Evolutionary conservation across 1,284 basidiomycete genomes (phyloP), one percentile per base, ranked within the genome.

Genomic region (Anthracocystis panici-leucophaei): DNA sequence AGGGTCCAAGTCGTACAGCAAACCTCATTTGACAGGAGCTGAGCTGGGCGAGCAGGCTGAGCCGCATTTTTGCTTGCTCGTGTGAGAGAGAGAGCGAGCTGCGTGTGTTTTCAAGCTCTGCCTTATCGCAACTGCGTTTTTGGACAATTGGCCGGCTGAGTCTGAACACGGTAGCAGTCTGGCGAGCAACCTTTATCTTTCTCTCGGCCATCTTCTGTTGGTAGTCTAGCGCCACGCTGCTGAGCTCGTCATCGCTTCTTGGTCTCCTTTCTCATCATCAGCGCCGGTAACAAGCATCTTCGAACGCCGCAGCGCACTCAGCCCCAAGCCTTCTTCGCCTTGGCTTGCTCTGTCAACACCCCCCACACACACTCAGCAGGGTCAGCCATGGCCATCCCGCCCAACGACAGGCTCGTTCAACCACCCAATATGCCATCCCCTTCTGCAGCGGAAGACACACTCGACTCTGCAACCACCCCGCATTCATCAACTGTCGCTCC

Each of bases 321-420:
- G 3, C 11, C 12, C 14, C 35, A 14, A 38, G 11, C 4, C 5
- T 31, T 50, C 38, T 50, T 38, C 33, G 42, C 57, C 23, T 44
- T 40, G 25, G 49, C 41, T 57, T 40, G 46, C 61, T 57, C 61
- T 51, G 41, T 44, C 41, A 16, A 20, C 27, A 1, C 21, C 11
- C 2, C 31, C 50, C 9, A 10, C 52, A n/a, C 21, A 20, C 38
- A 29, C 11, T 21, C n/a, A 23, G 33, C 58, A 31, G 46, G n/a
- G 21, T 29, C 6, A 44, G 58, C 21, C 53, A 70, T 70, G 67
- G 62, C 62, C 25, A 65, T 70, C 20, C 46, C 57, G 35, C 57
- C 67, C 25, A 21, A 18, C 46, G 57, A 48, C 27, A 49, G 31
- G 2, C 38, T 55, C 7, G 44, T 53, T 12, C 35, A 38, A 14